Evolutionary conservation across 352 stramenopile genomes (phyloP).

Genomic region (Phytophthora chlamydospora): DNA sequence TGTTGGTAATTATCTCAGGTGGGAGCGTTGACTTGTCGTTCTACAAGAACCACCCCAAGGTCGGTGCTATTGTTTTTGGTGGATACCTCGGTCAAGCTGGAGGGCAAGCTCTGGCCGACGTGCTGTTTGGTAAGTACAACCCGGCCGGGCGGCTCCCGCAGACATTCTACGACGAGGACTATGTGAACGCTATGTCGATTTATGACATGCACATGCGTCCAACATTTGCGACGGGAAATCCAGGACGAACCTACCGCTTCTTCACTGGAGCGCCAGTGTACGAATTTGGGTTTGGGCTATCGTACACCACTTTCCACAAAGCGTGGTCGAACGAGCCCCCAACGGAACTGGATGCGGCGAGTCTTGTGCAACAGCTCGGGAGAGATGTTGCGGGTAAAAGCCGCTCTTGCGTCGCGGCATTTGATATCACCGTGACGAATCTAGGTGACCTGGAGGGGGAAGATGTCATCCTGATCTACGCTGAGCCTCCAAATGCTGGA

Average conservation of each 20-base stretch:
- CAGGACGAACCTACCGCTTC: slow-evolving; percentile 88
- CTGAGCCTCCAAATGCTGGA: slow-evolving; percentile 35
- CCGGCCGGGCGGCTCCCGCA: slow-evolving; percentile 70
- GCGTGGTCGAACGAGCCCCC: slow-evolving; percentile 35
- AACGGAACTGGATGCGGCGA: slow-evolving; percentile 10
- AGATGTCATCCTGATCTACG: slow-evolving; percentile 51
- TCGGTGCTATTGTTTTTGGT: slow-evolving; percentile 70
- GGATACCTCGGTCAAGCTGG: slow-evolving; percentile 75
- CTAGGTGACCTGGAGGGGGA: slow-evolving; percentile 44
- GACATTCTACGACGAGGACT: slow-evolving; percentile 72
- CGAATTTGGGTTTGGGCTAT: slow-evolving; percentile 79
- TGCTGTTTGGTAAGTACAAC: slow-evolving; percentile 78
- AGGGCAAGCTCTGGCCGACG: slow-evolving; percentile 73
- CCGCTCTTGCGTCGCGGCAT: slow-evolving; percentile 20
- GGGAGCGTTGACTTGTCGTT: slow-evolving; percentile 72
- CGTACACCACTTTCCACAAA: slow-evolving; percentile 76
- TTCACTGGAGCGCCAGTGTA: slow-evolving; percentile 70
- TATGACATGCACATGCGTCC: slow-evolving; percentile 91
- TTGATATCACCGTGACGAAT: slow-evolving; percentile 57
- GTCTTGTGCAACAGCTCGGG: slow-evolving; percentile 23
- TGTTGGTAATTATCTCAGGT: slow-evolving; percentile 84
- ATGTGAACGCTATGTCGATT: slow-evolving; percentile 56
- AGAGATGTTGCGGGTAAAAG: not conserved
- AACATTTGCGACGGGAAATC: slow-evolving; percentile 52
- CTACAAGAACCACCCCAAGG: slow-evolving; percentile 64